These are phyloP conservation scores for Suaeda aralocaspica DNA, from an alignment of 148 eudicot genomes.

Conservation along the genomic window DNA sequence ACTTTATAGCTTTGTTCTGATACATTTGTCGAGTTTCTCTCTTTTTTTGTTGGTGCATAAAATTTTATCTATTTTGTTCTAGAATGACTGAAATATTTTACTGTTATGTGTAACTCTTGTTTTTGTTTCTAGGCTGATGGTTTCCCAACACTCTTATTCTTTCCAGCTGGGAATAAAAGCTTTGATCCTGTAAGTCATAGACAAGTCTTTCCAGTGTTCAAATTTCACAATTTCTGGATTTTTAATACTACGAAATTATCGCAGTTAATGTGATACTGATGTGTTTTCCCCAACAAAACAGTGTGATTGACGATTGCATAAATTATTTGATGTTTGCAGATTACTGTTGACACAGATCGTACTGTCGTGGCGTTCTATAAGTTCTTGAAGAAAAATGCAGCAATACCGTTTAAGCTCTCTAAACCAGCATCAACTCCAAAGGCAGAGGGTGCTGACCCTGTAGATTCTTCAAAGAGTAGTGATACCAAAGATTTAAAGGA, in stretches of 20 bases:
- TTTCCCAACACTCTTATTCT: conserved; percentile 86
- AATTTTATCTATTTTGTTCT: neutral
- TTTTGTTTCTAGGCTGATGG: conserved; percentile 66
- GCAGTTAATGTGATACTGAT: neutral
- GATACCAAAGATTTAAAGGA: conserved; percentile 43
- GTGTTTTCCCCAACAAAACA: neutral
- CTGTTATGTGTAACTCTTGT: neutral
- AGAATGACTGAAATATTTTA: neutral
- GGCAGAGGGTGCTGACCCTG: conserved; percentile 30
- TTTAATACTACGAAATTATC: neutral
- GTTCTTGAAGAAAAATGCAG: conserved; percentile 69
- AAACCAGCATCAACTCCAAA: conserved; percentile 42
- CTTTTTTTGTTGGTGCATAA: neutral
- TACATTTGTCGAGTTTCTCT: neutral
- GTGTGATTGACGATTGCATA: conserved; percentile 1
- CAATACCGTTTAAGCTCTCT: conserved; percentile 68
- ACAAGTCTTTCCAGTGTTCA: no score
- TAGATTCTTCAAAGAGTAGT: conserved; percentile 28
- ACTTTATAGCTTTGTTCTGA: neutral
- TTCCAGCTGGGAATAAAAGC: conserved; percentile 83
- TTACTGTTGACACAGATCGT: conserved; percentile 61
- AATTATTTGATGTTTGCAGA: conserved; percentile 34
- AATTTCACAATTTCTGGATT: neutral
- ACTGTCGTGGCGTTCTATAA: conserved; percentile 75
- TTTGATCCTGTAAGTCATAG: conserved; percentile 63